Evolutionary conservation across 2,329 filamentous ascomycete species (phyloP), one percentile per base, ranked within the genome.

Genomic region (Aspergillus puulaauensis): DNA sequence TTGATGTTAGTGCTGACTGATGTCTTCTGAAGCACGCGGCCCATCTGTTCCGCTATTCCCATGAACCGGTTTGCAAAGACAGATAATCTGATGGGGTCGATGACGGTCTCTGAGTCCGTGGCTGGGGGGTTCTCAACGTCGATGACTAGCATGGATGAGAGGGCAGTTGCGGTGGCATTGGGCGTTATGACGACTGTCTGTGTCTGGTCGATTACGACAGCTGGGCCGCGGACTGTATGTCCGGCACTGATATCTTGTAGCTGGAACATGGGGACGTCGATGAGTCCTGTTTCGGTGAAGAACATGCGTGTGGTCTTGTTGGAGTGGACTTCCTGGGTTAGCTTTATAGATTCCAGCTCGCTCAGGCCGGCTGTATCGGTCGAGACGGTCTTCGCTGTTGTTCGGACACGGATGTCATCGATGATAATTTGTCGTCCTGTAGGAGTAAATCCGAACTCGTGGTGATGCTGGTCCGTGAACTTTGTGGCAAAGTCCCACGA

Each of bases 131-230:
- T 31, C 27, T 31, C 27, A 4, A 31, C 27, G 9, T 31, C 27
- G 27, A 31, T 31, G 9, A 31, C 27, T 4, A 31, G 27, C 27
- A 63, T 96, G 91, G 68, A 97, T 93, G 6, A 97, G 83, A 7
- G 86, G 33, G 96, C 81, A 19, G 92, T 76, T 0, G 93, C 93
- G 19, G 86, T 85, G 2, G 91, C 85, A 27, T 84, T 84, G 0
- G 93, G 93, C 0, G 90, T 90, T 3, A 97, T 87, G 0, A 97
- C 90, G 61, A 98, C 95, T 0, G 93, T 98, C 74, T 97, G 93
- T 0, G 76, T 78, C 33, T 76, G 67, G 52, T 78, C 93, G 2
- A 92, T 91, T 60, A 96, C 84, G 73, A 96, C 89, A 0, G 92
- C 91, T 2, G 92, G 92, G 0, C 92, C 92, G 19, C 63, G 44